Percentiles rank a stretch among this genome's conserved stretches.
Conservation (phyloP, 179 eudicot species). For the Heliamphora pulchella region DNA sequence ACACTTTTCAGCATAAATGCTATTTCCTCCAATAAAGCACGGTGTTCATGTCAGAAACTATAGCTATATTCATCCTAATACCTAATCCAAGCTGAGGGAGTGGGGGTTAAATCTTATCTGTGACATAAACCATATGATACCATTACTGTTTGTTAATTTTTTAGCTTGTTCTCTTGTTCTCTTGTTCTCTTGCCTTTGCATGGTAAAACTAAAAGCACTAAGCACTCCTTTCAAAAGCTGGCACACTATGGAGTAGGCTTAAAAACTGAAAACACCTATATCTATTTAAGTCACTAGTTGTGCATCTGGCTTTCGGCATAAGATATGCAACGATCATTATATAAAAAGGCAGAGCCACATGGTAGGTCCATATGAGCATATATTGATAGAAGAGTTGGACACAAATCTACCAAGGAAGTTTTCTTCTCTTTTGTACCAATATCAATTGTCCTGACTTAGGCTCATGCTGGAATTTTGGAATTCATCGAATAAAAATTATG, state of each 20-base stretch:
- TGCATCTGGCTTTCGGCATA: background rate
- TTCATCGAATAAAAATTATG: background rate
- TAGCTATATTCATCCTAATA: background rate
- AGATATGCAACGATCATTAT: background rate
- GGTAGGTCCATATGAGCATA: background rate
- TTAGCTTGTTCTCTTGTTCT: no score
- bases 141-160: no score
- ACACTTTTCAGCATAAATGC: background rate
- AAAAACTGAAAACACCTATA: no score
- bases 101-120: no score
- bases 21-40: background rate
- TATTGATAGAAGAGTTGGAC: background rate
- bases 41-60: background rate
- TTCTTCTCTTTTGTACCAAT: background rate
- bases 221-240: no score
- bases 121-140: no score
- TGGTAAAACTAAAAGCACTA: no score
- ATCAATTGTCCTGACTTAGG: background rate
- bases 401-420: background rate
- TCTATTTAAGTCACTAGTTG: background rate
- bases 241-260: no score
- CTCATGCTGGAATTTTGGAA: background rate
- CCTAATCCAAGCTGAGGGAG: no score
- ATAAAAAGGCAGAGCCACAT: background rate
- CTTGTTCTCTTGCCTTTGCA: no score